Percentiles rank a stretch among this genome's conserved stretches.
phyloP scores from a whole-genome alignment of 768 basidiomycete species.

The Tulasnella sp. region DNA sequence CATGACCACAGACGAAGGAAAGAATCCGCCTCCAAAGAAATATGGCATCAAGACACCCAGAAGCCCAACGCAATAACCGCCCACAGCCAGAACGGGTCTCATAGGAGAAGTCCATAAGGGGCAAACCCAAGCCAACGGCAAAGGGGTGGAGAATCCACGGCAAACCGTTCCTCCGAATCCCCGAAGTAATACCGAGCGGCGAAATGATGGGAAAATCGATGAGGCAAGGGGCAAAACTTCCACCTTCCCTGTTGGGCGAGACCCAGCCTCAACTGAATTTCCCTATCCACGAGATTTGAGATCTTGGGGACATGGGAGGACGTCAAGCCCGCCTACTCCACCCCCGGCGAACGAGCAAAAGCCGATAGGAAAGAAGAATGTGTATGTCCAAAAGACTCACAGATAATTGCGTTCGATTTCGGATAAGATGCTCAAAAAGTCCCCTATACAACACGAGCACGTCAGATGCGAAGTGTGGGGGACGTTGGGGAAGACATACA shows the following conservation, averaged over 20 bases:
- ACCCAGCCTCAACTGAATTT: background rate
- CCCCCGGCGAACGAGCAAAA: no score
- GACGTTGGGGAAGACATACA: constrained; percentile 37
- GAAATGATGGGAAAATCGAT: constrained; percentile 11
- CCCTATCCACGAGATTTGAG: background rate
- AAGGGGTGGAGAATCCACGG: background rate
- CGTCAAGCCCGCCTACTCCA: background rate
- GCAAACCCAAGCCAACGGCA: background rate
- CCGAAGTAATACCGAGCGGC: constrained; percentile 7
- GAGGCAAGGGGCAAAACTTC: no score
- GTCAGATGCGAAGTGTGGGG: constrained; percentile 10
- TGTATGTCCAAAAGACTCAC: constrained; percentile 9
- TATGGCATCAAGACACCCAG: background rate
- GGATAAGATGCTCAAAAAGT: constrained; percentile 80
- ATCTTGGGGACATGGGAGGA: background rate
- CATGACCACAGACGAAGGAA: background rate
- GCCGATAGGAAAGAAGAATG: background rate
- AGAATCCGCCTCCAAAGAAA: background rate
- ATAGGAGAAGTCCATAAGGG: background rate
- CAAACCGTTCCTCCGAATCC: background rate
- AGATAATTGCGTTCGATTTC: constrained; percentile 88
- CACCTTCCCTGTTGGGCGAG: background rate
- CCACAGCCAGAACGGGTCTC: background rate
- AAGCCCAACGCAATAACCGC: background rate
- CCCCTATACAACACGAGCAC: constrained; percentile 41